Conservation (phyloP, 169 alveolate species). For the Plasmodium adleri region DNA sequence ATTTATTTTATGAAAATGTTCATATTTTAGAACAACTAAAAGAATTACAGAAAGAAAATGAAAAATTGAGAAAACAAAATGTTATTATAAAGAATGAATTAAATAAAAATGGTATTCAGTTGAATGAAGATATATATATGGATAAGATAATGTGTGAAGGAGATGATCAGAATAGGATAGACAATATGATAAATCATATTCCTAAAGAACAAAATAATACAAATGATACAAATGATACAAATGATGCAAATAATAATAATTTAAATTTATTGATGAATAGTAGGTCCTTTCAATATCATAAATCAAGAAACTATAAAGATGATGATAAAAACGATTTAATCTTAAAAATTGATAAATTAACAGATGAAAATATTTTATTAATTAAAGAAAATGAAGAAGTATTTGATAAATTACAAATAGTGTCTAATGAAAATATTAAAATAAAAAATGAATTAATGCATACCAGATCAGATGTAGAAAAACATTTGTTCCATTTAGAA, state of each 20-base stretch:
- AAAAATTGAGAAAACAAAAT: slow-evolving; percentile 30
- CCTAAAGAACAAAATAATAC: background rate
- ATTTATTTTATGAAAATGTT: slow-evolving; percentile 20
- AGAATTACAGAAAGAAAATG: slow-evolving; percentile 47
- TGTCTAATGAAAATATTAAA: slow-evolving; percentile 68
- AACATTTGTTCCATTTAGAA: slow-evolving; percentile 53
- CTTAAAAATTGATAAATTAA: slow-evolving; percentile 19
- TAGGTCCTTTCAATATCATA: background rate
- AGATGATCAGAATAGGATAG: too few relatives aligned
- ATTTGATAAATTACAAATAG: slow-evolving; percentile 42
- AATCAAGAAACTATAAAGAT: slow-evolving; percentile 9
- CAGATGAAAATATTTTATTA: slow-evolving; percentile 53
- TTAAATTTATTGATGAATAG: too few relatives aligned
- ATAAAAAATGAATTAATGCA: slow-evolving; percentile 61
- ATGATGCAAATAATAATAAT: too few relatives aligned
- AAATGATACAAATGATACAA: background rate
- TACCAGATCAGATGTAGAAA: slow-evolving; percentile 72
- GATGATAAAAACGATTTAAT: slow-evolving; percentile 39
- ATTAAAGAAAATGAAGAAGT: slow-evolving; percentile 75
- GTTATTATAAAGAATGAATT: background rate
- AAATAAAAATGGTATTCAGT: background rate
- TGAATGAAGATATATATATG: slow-evolving; percentile 7
- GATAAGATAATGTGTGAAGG: too few relatives aligned
- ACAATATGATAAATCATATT: too few relatives aligned
- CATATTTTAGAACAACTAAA: slow-evolving; percentile 9